Evolutionary conservation across 768 basidiomycete species (phyloP).

Genomic region (Tylopilus intermedius): DNA sequence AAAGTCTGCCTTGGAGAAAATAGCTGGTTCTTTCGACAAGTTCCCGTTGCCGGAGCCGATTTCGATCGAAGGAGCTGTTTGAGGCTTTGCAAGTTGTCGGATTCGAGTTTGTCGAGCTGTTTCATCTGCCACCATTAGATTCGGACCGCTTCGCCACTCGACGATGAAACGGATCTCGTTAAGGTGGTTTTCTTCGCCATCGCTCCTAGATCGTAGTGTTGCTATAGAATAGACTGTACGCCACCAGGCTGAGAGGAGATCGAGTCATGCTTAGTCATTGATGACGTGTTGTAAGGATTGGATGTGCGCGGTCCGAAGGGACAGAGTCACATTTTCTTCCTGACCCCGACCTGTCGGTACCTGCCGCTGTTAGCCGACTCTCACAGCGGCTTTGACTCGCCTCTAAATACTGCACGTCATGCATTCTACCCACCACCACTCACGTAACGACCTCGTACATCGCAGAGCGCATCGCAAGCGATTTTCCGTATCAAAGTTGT

Average conservation of each 20-base stretch:
- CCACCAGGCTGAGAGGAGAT: background rate
- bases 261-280: constrained; percentile 23
- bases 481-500: constrained; percentile 51
- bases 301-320: too few species aligned
- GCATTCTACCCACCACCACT: constrained; percentile 15
- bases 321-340: background rate
- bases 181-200: background rate
- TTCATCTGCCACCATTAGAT: background rate
- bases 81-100: background rate
- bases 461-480: constrained; percentile 52
- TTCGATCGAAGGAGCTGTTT: constrained; percentile 16
- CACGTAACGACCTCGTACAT: constrained; percentile 13
- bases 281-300: background rate
- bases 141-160: background rate
- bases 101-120: background rate
- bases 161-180: background rate
- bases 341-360: constrained; percentile 6
- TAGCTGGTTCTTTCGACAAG: constrained; percentile 51
- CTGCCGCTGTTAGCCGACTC: constrained; percentile 5
- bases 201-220: background rate
- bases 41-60: constrained; percentile 26
- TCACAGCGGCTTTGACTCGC: constrained; percentile 14
- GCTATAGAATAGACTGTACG: background rate
- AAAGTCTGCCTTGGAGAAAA: constrained; percentile 40
- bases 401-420: constrained; percentile 6